phyloP scores from a whole-genome alignment of 768 basidiomycete species.

The Kockovaella imperatae region DNA sequence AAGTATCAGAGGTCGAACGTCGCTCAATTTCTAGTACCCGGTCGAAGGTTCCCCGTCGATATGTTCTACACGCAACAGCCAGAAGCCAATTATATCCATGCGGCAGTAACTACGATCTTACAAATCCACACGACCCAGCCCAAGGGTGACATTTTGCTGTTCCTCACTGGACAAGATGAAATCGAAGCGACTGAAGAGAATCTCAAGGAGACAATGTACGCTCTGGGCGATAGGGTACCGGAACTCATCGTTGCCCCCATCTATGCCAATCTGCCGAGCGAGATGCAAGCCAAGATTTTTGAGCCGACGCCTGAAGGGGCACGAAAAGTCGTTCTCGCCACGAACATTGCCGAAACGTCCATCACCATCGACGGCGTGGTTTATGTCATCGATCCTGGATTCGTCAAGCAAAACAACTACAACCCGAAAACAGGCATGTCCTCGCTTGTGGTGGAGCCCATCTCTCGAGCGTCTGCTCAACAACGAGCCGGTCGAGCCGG shows the following conservation, averaged over 20 bases:
- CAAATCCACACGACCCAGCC: slow-evolving; percentile 99
- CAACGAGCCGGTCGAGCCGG: slow-evolving; percentile 96
- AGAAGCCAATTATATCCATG: slow-evolving; percentile 97
- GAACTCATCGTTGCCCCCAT: slow-evolving; percentile 96
- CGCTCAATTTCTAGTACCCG: slow-evolving; percentile 57
- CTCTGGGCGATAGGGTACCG: slow-evolving; percentile 88
- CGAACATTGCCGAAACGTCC: slow-evolving; percentile 99
- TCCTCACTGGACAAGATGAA: slow-evolving; percentile 98
- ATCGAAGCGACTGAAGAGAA: slow-evolving; percentile 97
- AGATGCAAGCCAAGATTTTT: slow-evolving; percentile 99
- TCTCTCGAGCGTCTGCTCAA: slow-evolving; percentile 93
- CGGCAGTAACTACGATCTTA: slow-evolving; percentile 96
- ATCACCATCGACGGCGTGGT: slow-evolving; percentile 99
- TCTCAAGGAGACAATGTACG: slow-evolving; percentile 85
- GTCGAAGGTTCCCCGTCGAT: slow-evolving; percentile 93
- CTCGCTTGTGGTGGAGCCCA: slow-evolving; percentile 89
- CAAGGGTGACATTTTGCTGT: slow-evolving; percentile 93
- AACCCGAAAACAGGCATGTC: slow-evolving; percentile 99
- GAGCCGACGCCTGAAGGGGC: slow-evolving; percentile 96
- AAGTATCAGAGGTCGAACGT: slow-evolving; percentile 29
- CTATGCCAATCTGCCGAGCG: slow-evolving; percentile 96
- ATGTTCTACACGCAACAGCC: slow-evolving; percentile 99
- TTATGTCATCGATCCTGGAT: slow-evolving; percentile 98
- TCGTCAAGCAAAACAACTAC: slow-evolving; percentile 98
- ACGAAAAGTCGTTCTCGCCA: slow-evolving; percentile 93